Conservation (phyloP, 225 moss, liverwort and hornwort genomes). For the Bryum argenteum region DNA sequence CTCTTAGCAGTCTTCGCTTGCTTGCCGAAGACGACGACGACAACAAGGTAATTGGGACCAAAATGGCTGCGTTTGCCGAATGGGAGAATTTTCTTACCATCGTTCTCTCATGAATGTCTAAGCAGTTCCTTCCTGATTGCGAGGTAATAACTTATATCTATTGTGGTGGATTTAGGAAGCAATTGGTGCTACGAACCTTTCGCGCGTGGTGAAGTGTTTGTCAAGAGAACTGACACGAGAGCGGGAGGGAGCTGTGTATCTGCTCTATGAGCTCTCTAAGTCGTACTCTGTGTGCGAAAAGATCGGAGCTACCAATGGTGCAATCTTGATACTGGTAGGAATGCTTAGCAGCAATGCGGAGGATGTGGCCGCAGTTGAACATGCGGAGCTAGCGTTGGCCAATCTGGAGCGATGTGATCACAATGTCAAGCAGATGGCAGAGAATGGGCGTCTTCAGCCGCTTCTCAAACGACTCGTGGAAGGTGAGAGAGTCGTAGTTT, state of each 20-base stretch:
- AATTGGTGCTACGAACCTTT: conserved; percentile 59
- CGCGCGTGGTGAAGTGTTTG: conserved; percentile 67
- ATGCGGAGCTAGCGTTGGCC: conserved; percentile 56
- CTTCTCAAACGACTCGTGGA: conserved; percentile 62
- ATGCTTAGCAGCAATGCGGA: conserved; percentile 69
- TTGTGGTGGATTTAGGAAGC: conserved; percentile 41
- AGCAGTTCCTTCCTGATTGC: neutral
- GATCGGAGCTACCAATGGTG: conserved; percentile 69
- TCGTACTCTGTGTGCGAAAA: conserved; percentile 52
- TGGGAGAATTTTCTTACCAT: too few species aligned
- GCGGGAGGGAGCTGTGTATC: conserved; percentile 64
- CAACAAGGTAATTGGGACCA: conserved; percentile 39
- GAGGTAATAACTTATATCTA: neutral
- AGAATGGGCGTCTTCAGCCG: conserved; percentile 72
- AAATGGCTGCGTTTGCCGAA: neutral
- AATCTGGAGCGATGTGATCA: conserved; percentile 64
- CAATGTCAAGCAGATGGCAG: conserved; percentile 73
- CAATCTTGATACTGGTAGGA: conserved; percentile 65
- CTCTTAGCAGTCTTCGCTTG: conserved; percentile 50
- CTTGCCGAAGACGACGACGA: conserved; percentile 69
- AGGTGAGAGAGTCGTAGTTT: conserved; percentile 39
- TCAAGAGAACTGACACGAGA: conserved; percentile 56
- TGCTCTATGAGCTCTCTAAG: conserved; percentile 65
- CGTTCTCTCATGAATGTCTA: neutral
- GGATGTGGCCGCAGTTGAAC: conserved; percentile 47